Percentiles rank a stretch among this genome's conserved stretches.
phyloP scores from a whole-genome alignment of 768 basidiomycete genomes.

The Cytidiella melzeri region DNA sequence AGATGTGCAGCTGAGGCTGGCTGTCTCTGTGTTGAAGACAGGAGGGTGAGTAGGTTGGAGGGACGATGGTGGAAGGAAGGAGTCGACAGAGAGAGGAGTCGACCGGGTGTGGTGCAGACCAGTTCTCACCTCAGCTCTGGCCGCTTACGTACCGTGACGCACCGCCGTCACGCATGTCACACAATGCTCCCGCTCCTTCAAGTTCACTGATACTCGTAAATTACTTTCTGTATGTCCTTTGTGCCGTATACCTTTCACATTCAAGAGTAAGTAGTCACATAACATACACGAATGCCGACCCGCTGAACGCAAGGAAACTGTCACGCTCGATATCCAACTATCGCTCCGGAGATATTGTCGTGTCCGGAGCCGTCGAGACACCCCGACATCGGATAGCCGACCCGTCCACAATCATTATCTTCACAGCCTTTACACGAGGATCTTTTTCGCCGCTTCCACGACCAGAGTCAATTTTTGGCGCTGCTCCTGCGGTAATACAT shows the following conservation, averaged over 20 bases:
- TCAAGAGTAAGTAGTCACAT: too few relatives aligned
- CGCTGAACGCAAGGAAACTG: neutral
- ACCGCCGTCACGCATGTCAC: neutral
- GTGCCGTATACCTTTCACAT: too few relatives aligned
- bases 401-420: neutral
- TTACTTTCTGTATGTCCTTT: too few relatives aligned
- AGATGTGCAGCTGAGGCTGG: neutral
- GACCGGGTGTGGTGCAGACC: neutral
- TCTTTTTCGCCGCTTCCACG: conserved; percentile 29
- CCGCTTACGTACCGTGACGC: neutral
- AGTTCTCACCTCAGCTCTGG: neutral
- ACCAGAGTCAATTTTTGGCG: conserved; percentile 31
- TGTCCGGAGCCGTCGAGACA: conserved; percentile 1
- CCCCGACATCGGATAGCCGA: neutral
- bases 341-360: neutral
- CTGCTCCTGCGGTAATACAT: conserved; percentile 25
- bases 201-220: too few relatives aligned
- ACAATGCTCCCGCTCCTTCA: neutral
- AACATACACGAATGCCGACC: too few relatives aligned
- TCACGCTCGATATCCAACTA: neutral
- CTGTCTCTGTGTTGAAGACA: neutral
- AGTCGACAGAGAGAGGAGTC: conserved; percentile 5
- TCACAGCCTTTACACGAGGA: conserved; percentile 24
- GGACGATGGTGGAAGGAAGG: neutral
- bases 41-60: neutral